Percentiles rank a stretch among this genome's conserved stretches.
Conservation (phyloP, 116 monocot species). For the Papilionanthe hybrid region DNA sequence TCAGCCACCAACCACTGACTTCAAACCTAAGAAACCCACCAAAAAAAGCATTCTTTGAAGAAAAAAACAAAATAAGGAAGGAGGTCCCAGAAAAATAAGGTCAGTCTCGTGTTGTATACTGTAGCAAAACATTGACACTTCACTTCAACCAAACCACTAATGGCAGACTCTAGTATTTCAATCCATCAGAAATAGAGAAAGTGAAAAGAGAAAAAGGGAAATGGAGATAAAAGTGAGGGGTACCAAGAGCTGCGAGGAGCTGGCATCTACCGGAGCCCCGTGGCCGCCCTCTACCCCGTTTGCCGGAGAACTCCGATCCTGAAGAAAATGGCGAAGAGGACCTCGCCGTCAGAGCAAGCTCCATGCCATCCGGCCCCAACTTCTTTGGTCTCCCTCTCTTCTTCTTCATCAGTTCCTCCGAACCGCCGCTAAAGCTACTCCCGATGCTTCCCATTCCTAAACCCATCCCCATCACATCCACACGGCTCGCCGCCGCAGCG, state of each 20-base stretch:
- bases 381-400: constrained; percentile 29
- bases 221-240: background rate
- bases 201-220: background rate
- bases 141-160: too few species aligned
- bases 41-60: background rate
- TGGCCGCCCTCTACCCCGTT: constrained; percentile 28
- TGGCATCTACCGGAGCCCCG: constrained; percentile 35
- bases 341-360: constrained; percentile 10
- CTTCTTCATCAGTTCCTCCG: constrained; percentile 23
- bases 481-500: background rate
- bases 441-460: background rate
- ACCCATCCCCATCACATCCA: constrained; percentile 6
- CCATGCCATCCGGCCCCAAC: constrained; percentile 19
- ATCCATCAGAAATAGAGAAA: background rate
- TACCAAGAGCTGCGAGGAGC: constrained; percentile 60
- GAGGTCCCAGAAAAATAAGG: background rate
- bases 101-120: background rate
- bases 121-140: background rate
- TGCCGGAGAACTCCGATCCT: constrained; percentile 8
- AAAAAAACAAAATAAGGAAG: background rate
- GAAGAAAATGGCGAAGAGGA: background rate
- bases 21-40: background rate
- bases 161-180: too few species aligned
- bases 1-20: background rate
- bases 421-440: background rate